phyloP scores from a whole-genome alignment of 108 stramenopile species.

The Fragilariopsis cylindrus region DNA sequence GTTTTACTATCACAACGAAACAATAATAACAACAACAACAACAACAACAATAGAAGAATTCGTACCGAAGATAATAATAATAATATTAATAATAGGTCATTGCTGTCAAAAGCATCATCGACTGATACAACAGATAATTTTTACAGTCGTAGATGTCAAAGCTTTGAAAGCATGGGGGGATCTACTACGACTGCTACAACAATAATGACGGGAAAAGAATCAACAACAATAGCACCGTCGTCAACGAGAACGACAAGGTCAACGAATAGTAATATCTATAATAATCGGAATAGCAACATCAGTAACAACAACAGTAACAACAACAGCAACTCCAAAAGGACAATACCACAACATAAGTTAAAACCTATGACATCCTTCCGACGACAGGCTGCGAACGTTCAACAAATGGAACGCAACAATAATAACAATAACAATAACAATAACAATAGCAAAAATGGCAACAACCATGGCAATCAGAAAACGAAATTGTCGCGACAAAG shows the following conservation, averaged over 20 bases:
- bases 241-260: not conserved
- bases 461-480: slow-evolving; percentile 11
- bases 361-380: slow-evolving; percentile 10
- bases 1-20: not conserved
- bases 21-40: not conserved
- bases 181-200: not conserved
- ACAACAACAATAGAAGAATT: not conserved
- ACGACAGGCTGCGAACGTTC: not conserved
- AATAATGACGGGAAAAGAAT: not conserved
- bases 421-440: slow-evolving; percentile 1
- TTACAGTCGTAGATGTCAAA: slow-evolving; percentile 6
- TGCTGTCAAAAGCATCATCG: not conserved
- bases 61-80: not conserved
- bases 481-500: slow-evolving; percentile 34
- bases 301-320: slow-evolving; percentile 1
- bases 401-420: slow-evolving; percentile 8
- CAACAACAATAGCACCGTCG: slow-evolving; percentile 13
- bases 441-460: slow-evolving; percentile 1
- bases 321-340: not conserved
- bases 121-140: slow-evolving; percentile 4
- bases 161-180: slow-evolving; percentile 16
- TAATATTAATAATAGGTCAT: not conserved
- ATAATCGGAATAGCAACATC: too few species aligned
- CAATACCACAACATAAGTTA: not conserved
- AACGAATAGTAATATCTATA: too few species aligned